Evolutionary conservation across 352 stramenopile genomes (phyloP).

Genomic region (Pythium insidiosum): DNA sequence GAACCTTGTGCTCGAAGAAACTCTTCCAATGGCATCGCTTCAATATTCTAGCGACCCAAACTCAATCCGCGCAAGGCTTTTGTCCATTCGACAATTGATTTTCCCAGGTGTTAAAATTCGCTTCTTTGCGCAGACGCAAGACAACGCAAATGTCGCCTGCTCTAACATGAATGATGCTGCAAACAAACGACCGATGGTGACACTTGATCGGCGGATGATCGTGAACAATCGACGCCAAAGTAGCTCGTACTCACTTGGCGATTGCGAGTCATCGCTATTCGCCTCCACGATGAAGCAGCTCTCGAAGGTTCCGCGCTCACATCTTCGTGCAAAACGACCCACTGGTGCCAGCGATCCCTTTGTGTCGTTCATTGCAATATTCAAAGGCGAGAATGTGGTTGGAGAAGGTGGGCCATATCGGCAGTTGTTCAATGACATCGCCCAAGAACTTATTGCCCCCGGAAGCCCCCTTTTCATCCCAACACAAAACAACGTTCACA

Average conservation of each 20-base stretch:
- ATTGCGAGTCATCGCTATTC: constrained; percentile 64
- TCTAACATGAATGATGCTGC: constrained; percentile 31
- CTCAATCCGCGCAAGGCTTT: constrained; percentile 36
- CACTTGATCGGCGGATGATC: constrained; percentile 56
- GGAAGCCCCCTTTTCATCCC: constrained; percentile 54
- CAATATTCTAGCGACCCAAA: constrained; percentile 38
- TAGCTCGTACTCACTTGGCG: constrained; percentile 18
- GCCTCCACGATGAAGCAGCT: constrained; percentile 53
- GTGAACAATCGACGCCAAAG: constrained; percentile 15
- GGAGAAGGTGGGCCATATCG: constrained; percentile 72
- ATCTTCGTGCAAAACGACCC: constrained; percentile 59
- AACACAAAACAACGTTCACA: constrained; percentile 64
- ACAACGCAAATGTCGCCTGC: constrained; percentile 54
- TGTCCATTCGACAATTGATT: constrained; percentile 52
- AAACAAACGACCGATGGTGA: constrained; percentile 57
- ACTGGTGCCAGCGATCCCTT: constrained; percentile 74
- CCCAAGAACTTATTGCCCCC: constrained; percentile 44
- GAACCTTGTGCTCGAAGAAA: constrained; percentile 40
- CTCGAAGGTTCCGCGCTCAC: constrained; percentile 26
- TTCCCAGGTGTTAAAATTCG: constrained; percentile 72
- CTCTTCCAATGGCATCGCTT: constrained; percentile 62
- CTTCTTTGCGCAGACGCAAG: constrained; percentile 60
- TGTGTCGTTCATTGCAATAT: constrained; percentile 74
- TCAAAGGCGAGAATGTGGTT: constrained; percentile 72
- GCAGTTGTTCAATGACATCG: constrained; percentile 75